phyloP scores from a whole-genome alignment of 1,284 basidiomycete species.

The Coniferiporia weirii region DNA sequence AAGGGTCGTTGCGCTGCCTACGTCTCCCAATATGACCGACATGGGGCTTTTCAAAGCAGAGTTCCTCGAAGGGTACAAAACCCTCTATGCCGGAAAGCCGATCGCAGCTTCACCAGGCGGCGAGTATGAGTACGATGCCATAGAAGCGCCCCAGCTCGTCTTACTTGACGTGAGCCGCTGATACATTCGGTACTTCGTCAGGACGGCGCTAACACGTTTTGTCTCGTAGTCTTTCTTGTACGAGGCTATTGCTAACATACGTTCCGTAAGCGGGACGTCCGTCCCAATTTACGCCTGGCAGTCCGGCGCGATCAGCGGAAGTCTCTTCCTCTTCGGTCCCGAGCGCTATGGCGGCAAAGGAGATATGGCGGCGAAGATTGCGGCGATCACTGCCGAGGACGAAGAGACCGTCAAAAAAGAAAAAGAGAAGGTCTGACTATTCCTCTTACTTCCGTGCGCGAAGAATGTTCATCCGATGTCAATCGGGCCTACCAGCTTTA shows the following conservation, averaged over 20 bases:
- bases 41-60: too few relatives aligned
- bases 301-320: not conserved
- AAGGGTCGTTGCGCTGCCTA: too few relatives aligned
- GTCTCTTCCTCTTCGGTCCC: constrained; percentile 4
- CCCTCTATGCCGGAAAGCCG: too few relatives aligned
- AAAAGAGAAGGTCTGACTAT: not conserved
- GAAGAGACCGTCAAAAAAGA: not conserved
- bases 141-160: not conserved
- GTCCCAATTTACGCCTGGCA: constrained; percentile 15
- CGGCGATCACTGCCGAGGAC: not conserved
- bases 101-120: too few relatives aligned
- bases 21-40: too few relatives aligned
- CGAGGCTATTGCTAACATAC: not conserved
- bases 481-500: not conserved
- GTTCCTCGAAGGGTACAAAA: too few relatives aligned
- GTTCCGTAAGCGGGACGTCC: constrained; percentile 5
- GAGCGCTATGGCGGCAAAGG: constrained; percentile 9
- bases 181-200: not conserved
- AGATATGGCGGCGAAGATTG: constrained; percentile 14
- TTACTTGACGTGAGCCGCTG: constrained; percentile 9
- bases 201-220: not conserved
- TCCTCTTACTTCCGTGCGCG: too few relatives aligned
- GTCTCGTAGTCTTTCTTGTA: not conserved
- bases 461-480: not conserved
- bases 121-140: too few relatives aligned